Evolutionary conservation across 139 green algal genomes (phyloP).

Genomic region (Picochlorum sp.): DNA sequence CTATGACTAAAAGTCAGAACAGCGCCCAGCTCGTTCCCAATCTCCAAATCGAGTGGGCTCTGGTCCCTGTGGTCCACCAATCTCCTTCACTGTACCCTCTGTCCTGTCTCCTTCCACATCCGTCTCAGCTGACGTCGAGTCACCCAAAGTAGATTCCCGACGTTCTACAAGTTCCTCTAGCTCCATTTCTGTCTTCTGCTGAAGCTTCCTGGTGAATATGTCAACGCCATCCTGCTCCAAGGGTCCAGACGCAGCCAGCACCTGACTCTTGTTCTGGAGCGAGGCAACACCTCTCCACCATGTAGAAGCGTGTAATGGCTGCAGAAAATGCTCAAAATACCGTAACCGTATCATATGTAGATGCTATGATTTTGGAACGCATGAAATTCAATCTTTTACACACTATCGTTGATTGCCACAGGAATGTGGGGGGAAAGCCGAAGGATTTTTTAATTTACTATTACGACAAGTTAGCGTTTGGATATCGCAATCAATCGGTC

Average conservation of each 20-base stretch:
- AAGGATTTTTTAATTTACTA: too few species aligned
- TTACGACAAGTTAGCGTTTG: too few species aligned
- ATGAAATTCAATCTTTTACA: too few species aligned
- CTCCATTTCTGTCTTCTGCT: slow-evolving; percentile 8
- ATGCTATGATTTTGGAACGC: too few species aligned
- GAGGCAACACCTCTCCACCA: too few species aligned
- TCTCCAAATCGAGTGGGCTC: slow-evolving; percentile 27
- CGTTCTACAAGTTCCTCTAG: neutral
- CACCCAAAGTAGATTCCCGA: neutral
- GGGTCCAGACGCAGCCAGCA: neutral
- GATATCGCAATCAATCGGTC: too few species aligned
- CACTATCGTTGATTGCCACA: too few species aligned
- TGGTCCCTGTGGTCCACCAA: slow-evolving; percentile 11
- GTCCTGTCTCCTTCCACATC: neutral
- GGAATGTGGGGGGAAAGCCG: too few species aligned
- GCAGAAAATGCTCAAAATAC: too few species aligned
- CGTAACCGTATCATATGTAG: too few species aligned
- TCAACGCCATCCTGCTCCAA: neutral
- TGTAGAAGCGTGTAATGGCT: too few species aligned
- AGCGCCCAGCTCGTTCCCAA: slow-evolving; percentile 34
- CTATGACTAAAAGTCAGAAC: slow-evolving; percentile 23
- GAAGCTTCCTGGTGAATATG: slow-evolving; percentile 9
- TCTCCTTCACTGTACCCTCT: neutral
- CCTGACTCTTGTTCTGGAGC: too few species aligned
- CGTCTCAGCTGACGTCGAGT: neutral